phyloP scores from a whole-genome alignment of 768 basidiomycete species.

The Amanita jacksonii region DNA sequence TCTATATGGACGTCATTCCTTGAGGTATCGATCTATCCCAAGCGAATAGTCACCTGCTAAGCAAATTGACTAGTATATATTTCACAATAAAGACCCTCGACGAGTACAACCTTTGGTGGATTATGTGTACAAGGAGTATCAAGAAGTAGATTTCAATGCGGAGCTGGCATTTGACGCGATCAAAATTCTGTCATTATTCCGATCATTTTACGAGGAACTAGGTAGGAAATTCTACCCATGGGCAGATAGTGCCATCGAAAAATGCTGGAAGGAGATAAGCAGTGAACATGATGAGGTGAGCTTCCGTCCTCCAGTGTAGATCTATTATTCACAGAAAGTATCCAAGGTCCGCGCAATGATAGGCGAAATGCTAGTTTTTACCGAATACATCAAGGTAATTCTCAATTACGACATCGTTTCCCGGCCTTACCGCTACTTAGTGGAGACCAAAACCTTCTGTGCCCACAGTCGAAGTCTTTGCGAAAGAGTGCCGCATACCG shows the following conservation, averaged over 20 bases:
- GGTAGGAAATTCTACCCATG: slow-evolving; percentile 78
- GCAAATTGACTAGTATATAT: slow-evolving; percentile 46
- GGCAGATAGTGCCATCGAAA: slow-evolving; percentile 55
- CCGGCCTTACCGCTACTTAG: slow-evolving; percentile 23
- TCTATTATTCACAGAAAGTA: slow-evolving; percentile 3
- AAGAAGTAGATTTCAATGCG: slow-evolving; percentile 63
- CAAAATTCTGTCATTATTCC: slow-evolving; percentile 58
- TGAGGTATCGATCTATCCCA: slow-evolving; percentile 35
- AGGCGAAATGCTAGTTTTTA: slow-evolving; percentile 63
- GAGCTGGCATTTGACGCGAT: slow-evolving; percentile 78
- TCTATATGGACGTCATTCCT: slow-evolving; percentile 72
- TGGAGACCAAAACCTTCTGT: slow-evolving; percentile 56
- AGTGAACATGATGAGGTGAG: slow-evolving; percentile 75
- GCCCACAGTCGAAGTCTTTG: slow-evolving; percentile 52
- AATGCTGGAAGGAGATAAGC: slow-evolving; percentile 61
- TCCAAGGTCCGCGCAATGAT: slow-evolving; percentile 63
- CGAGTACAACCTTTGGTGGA: slow-evolving; percentile 73
- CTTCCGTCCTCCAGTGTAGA: slow-evolving; percentile 6
- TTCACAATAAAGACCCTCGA: slow-evolving; percentile 75
- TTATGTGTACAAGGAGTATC: slow-evolving; percentile 55
- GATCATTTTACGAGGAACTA: slow-evolving; percentile 63
- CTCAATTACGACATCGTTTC: not conserved
- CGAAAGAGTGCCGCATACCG: slow-evolving; percentile 52
- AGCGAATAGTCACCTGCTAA: not conserved
- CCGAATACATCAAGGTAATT: slow-evolving; percentile 59